Conservation (phyloP, 2,329 filamentous ascomycete species). For the Penicillium sp. region DNA sequence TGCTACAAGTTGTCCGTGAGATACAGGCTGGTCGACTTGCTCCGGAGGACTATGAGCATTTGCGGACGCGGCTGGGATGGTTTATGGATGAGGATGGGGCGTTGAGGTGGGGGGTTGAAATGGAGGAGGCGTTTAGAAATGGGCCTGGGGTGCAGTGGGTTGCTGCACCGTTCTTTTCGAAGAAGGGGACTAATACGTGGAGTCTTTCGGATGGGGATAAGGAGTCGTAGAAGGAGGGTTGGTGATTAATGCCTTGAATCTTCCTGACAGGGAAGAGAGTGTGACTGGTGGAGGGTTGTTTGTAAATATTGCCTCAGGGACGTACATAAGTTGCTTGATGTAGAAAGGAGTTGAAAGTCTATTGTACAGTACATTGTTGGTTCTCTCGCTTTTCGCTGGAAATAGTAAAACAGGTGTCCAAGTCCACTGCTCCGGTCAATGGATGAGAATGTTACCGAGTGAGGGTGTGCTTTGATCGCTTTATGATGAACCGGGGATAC, state of each 20-base stretch:
- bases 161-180: slow-evolving; percentile 20
- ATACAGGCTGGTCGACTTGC: slow-evolving; percentile 21
- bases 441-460: slow-evolving; percentile 4
- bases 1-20: slow-evolving; percentile 23
- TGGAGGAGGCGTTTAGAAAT: slow-evolving; percentile 25
- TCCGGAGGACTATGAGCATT: slow-evolving; percentile 16
- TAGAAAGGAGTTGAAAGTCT: slow-evolving; percentile 13
- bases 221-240: neutral
- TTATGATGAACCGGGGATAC: neutral
- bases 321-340: neutral
- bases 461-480: slow-evolving; percentile 1
- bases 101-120: slow-evolving; percentile 28
- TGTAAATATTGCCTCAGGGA: slow-evolving; percentile 4
- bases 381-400: slow-evolving; percentile 14
- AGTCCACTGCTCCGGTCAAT: slow-evolving; percentile 3
- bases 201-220: slow-evolving; percentile 14
- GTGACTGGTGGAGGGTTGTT: neutral
- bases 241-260: neutral
- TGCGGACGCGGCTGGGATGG: slow-evolving; percentile 27
- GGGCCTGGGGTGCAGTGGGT: slow-evolving; percentile 26
- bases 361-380: slow-evolving; percentile 21
- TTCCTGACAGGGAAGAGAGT: neutral
- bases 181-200: slow-evolving; percentile 20
- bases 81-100: slow-evolving; percentile 27
- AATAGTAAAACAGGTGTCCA: slow-evolving; percentile 10